Percentiles rank a stretch among this genome's conserved stretches.
Conservation (phyloP, 176 grass and related monocot genomes). For the Aegilops bicornis region DNA sequence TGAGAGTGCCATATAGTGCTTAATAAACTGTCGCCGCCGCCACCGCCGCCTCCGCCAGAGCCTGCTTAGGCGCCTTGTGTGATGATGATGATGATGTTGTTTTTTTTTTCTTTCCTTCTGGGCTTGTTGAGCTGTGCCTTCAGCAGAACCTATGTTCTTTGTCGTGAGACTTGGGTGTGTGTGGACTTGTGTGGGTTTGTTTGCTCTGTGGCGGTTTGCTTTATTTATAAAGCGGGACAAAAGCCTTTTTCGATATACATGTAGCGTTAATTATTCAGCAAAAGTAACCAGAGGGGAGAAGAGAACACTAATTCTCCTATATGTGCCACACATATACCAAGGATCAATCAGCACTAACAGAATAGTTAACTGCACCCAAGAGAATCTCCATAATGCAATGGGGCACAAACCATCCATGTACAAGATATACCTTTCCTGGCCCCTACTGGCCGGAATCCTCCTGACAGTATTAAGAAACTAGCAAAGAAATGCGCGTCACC, state of each 20-base stretch:
- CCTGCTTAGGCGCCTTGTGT: no score
- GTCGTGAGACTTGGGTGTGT: no score
- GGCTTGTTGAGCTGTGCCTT: no score
- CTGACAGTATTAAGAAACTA: not conserved
- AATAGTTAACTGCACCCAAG: not conserved
- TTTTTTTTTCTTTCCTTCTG: no score
- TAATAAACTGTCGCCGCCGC: no score
- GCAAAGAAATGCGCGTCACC: not conserved
- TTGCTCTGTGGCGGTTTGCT: no score
- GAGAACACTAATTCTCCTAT: constrained; percentile 7
- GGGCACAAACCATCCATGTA: constrained; percentile 13
- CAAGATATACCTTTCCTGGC: constrained; percentile 46
- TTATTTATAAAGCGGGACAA: no score
- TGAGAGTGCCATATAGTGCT: not conserved
- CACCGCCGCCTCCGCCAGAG: no score
- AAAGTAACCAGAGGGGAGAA: constrained; percentile 3
- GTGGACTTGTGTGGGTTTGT: no score
- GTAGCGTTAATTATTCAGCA: constrained; percentile 21
- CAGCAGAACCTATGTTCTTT: no score
- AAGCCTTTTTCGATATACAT: no score
- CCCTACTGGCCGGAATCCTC: constrained; percentile 6
- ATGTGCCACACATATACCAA: constrained; percentile 24
- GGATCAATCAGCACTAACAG: not conserved
- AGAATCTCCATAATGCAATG: constrained; percentile 19
- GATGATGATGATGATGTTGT: no score